A percentile compares a stretch with the other conserved stretches of the same genome.
phyloP scores from a whole-genome alignment of 2,329 filamentous ascomycete species.

The Paraphaeosphaeria minitans region DNA sequence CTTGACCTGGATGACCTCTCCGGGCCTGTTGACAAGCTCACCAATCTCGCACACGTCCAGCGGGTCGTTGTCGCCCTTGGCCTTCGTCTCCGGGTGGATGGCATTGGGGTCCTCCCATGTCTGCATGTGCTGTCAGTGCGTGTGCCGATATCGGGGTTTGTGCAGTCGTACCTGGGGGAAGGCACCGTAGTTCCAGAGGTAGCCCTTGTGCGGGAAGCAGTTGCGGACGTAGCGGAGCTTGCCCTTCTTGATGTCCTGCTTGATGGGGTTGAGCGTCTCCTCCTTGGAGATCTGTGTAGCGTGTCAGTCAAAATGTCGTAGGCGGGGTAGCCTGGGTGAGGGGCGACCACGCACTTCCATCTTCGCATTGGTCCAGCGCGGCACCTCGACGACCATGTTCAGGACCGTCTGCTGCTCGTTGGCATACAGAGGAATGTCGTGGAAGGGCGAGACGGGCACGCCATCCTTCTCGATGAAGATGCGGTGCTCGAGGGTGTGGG shows the following conservation, averaged over 20 bases:
- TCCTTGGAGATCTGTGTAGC: slow-evolving; percentile 89
- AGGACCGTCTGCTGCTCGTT: slow-evolving; percentile 93
- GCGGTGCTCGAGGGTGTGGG: slow-evolving; percentile 95
- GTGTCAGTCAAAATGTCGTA: slow-evolving; percentile 25
- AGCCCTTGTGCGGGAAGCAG: slow-evolving; percentile 99
- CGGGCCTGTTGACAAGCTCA: slow-evolving; percentile 93
- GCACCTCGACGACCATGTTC: slow-evolving; percentile 99
- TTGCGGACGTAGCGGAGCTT: slow-evolving; percentile 99
- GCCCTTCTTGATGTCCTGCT: slow-evolving; percentile 99
- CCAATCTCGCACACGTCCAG: slow-evolving; percentile 99
- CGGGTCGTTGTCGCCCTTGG: slow-evolving; percentile 99
- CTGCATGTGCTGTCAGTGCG: slow-evolving; percentile 56
- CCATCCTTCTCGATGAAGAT: slow-evolving; percentile 99
- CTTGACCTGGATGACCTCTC: slow-evolving; percentile 99
- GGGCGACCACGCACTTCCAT: slow-evolving; percentile 76
- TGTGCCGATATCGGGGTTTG: slow-evolving; percentile 35
- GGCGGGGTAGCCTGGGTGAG: slow-evolving; percentile 22
- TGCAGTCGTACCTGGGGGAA: slow-evolving; percentile 82
- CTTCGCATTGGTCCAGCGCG: slow-evolving; percentile 99
- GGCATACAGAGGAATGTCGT: slow-evolving; percentile 97
- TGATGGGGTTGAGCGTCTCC: slow-evolving; percentile 97
- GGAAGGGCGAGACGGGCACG: slow-evolving; percentile 90
- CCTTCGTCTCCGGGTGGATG: slow-evolving; percentile 98
- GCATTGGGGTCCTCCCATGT: slow-evolving; percentile 99
- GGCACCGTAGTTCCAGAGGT: slow-evolving; percentile 99